A percentile compares a stretch with the other conserved stretches of the same genome.
phyloP scores from a whole-genome alignment of 441 rosid species.

The Arabidopsis lyrata region DNA sequence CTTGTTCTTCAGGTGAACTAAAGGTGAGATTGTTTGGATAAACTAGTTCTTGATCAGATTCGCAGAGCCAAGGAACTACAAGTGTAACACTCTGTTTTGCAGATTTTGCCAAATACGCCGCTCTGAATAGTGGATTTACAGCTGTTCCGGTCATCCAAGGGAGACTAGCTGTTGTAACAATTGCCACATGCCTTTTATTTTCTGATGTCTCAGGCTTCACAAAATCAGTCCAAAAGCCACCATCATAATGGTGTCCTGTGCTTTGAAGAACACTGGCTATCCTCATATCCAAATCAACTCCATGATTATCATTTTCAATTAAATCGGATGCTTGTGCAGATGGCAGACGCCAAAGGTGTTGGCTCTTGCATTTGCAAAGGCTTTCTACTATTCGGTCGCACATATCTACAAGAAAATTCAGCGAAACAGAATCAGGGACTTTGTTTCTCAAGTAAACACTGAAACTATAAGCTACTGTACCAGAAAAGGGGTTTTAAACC shows the following conservation, averaged over 20 bases:
- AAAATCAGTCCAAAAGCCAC: slow-evolving; percentile 84
- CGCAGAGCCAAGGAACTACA: slow-evolving; percentile 96
- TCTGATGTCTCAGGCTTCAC: slow-evolving; percentile 60
- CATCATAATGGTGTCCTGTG: slow-evolving; percentile 93
- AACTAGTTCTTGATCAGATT: slow-evolving; percentile 94
- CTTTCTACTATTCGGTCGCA: slow-evolving; percentile 88
- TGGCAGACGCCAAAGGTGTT: slow-evolving; percentile 59
- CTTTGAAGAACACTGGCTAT: slow-evolving; percentile 94
- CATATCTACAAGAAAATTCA: slow-evolving; percentile 58
- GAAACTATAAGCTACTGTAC: slow-evolving; percentile 1
- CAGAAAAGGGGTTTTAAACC: slow-evolving; percentile 11
- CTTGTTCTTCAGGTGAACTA: slow-evolving; percentile 95
- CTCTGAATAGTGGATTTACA: slow-evolving; percentile 94
- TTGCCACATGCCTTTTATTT: slow-evolving; percentile 86
- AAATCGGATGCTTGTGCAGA: slow-evolving; percentile 68
- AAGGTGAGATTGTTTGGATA: slow-evolving; percentile 87
- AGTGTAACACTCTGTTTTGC: slow-evolving; percentile 88
- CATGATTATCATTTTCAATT: slow-evolving; percentile 61
- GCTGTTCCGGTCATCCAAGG: slow-evolving; percentile 99
- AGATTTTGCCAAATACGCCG: slow-evolving; percentile 88
- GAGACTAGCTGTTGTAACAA: slow-evolving; percentile 97
- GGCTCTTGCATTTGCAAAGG: slow-evolving; percentile 85
- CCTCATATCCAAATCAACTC: slow-evolving; percentile 80
- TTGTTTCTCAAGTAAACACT: slow-evolving; percentile 11
- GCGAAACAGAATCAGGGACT: slow-evolving; percentile 24